phyloP scores from a whole-genome alignment of 2,329 filamentous ascomycete genomes.

The Fusarium sp. region DNA sequence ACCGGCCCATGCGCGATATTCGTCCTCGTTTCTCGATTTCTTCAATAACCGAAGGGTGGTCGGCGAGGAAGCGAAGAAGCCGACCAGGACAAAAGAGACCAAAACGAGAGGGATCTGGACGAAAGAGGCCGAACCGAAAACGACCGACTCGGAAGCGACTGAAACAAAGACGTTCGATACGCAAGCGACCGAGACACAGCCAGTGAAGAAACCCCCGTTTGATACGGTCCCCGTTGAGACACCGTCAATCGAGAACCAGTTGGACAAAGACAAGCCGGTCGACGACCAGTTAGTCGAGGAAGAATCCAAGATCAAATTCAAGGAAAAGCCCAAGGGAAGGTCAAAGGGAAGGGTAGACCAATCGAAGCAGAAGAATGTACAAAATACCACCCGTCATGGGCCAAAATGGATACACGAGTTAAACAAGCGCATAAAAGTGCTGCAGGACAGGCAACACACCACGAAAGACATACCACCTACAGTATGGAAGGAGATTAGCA shows the following conservation, averaged over 20 bases:
- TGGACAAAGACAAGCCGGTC: not conserved
- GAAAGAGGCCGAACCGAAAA: not conserved
- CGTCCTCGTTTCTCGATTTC: not conserved
- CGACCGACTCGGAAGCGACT: not conserved
- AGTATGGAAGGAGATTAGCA: not conserved
- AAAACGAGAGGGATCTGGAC: not conserved
- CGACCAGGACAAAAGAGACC: not conserved
- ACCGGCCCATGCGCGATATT: not conserved
- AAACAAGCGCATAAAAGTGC: not conserved
- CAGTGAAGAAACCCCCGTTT: not conserved
- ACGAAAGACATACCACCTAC: slow-evolving; percentile 18
- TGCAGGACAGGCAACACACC: slow-evolving; percentile 1
- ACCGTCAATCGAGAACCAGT: not conserved
- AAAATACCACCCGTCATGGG: not conserved
- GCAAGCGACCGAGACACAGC: not conserved
- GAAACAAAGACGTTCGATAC: not conserved
- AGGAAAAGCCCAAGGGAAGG: not conserved
- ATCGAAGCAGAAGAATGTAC: not conserved
- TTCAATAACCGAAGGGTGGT: not conserved
- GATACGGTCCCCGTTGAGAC: not conserved
- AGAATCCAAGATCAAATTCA: not conserved
- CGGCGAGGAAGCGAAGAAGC: not conserved
- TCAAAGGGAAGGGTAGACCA: too few relatives aligned
- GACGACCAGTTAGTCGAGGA: not conserved
- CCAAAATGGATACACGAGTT: not conserved